phyloP scores from a whole-genome alignment of 257 asterid species.

The Solanum pinnatisectum region DNA sequence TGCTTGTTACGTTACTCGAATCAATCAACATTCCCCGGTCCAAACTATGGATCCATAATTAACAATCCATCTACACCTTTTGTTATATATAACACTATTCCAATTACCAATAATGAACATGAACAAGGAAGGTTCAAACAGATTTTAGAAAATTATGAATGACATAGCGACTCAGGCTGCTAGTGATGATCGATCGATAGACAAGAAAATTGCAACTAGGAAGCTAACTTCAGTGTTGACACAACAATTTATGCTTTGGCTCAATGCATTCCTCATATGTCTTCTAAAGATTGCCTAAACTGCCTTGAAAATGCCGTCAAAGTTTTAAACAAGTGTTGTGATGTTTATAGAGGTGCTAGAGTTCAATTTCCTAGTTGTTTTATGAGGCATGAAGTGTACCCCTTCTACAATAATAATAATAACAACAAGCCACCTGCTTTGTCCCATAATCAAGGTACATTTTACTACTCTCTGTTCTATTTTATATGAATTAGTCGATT shows the following conservation, averaged over 20 bases:
- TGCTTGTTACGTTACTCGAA: neutral
- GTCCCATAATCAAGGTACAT: neutral
- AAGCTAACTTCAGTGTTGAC: neutral
- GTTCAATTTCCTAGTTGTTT: neutral
- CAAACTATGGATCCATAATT: neutral
- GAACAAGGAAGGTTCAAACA: neutral
- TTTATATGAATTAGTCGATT: too few species aligned
- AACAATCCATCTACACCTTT: neutral
- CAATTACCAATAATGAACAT: neutral
- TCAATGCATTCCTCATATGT: neutral
- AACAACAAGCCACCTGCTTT: too few species aligned
- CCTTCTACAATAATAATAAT: neutral
- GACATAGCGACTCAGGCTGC: neutral
- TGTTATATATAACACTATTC: fast-evolving
- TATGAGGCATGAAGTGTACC: neutral
- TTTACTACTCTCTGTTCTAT: too few species aligned
- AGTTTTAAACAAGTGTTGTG: neutral
- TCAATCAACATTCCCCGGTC: neutral
- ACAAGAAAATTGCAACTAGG: neutral
- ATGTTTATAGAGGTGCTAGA: neutral
- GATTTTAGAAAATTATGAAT: neutral
- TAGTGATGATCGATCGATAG: neutral
- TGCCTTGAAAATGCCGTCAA: neutral
- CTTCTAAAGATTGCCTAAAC: neutral
- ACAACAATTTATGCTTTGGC: neutral